Evolutionary conservation across 306 rosid genomes (phyloP), one percentile per base, ranked within the genome.

Genomic region (Trifolium repens): DNA sequence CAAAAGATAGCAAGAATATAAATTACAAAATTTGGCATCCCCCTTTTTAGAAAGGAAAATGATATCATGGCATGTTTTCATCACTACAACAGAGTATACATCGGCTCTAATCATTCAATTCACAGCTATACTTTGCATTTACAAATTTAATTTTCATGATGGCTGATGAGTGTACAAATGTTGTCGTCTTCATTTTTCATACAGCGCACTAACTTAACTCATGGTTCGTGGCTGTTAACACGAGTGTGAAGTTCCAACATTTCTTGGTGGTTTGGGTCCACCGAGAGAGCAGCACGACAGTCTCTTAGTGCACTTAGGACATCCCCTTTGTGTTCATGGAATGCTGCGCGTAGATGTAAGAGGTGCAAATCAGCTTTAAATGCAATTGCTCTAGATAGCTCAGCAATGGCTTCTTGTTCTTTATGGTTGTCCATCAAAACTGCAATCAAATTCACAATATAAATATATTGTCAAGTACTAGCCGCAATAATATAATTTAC

Each of bases 301-400:
- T 93, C 97, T 67, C 97, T 84, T 30, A 91, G 69, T 17, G 97
- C 98, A 66, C 93, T 91, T 46, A 84, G 58, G 3, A 87, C 96
- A 42, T 93, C 91, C 8, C 94, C 94, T 15, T 81, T 80, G 87
- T 93, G 98, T 84, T 93, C 98, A 57, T 89, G 98, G 84, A 93
- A 93, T 22, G 96, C 97, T 7, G 98, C 98, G 39, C 97, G 87
- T 3, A 93, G 87, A 78, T 93, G 98, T 67, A 93, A 86, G 75
- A 93, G 97, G 86, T 93, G 98, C 75, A 91, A 85, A 67, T 93
- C 98, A 24, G 97, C 97, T 86, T 89, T 93, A 82, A 93, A 93
- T 79, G 93, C 87, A 46, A 93, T 93, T 58, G 97, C 97, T 74
- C 89, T 85, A 8, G 97, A 91, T 22, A 91, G 89, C 82, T 91